These are phyloP conservation scores for Colletotrichum tofieldiae DNA, from an alignment of 2,329 filamentous ascomycete species.

Conservation along the genomic window DNA sequence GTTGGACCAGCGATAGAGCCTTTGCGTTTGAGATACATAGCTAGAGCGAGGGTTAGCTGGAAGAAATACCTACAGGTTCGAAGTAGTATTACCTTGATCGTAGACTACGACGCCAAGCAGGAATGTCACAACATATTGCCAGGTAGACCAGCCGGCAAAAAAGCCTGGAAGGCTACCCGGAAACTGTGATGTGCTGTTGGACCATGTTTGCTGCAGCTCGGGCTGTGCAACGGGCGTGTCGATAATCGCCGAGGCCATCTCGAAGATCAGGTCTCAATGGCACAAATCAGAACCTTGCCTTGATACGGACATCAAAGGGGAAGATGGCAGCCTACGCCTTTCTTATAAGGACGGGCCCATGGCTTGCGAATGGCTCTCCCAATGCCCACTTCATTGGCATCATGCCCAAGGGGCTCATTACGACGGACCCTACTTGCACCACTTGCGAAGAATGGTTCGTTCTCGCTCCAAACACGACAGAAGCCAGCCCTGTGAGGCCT, in stretches of 20 bases:
- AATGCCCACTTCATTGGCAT: neutral
- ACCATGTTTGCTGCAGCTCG: constrained; percentile 23
- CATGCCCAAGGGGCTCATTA: neutral
- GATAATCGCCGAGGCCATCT: constrained; percentile 17
- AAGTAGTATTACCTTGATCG: constrained; percentile 52
- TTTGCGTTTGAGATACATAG: constrained; percentile 73
- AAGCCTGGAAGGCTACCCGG: constrained; percentile 1
- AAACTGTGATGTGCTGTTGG: constrained; percentile 1
- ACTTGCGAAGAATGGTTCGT: constrained; percentile 3
- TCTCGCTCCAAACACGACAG: neutral
- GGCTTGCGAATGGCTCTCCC: neutral
- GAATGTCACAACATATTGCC: constrained; percentile 53
- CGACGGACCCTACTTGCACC: neutral
- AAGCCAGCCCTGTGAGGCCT: constrained; percentile 15
- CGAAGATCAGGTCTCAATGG: too few species aligned
- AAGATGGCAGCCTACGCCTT: neutral
- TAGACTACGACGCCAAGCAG: constrained; percentile 54
- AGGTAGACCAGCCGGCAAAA: constrained; percentile 45
- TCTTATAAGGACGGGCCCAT: neutral
- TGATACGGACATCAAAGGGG: neutral
- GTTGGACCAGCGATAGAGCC: constrained; percentile 74
- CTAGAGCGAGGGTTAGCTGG: constrained; percentile 53
- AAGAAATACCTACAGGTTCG: too few species aligned
- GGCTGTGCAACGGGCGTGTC: constrained; percentile 3
- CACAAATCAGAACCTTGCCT: too few species aligned